Evolutionary conservation across 2,329 filamentous ascomycete genomes (phyloP).

Genomic region (Neophaeococcomyces aloes): DNA sequence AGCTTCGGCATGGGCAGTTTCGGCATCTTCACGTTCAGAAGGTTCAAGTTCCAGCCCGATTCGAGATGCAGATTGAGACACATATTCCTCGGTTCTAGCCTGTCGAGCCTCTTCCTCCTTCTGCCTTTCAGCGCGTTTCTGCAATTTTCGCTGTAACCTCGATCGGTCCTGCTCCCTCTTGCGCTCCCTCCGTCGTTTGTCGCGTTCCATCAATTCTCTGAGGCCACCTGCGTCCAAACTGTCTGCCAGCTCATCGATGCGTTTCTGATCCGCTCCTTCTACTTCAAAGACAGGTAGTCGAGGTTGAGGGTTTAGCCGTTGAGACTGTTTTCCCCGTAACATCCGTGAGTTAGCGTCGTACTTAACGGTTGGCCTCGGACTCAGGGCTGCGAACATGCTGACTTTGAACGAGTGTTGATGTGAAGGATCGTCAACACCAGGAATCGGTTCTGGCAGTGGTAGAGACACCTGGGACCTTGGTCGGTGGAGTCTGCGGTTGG

Average conservation of each 20-base stretch:
- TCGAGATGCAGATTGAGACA: conserved; percentile 3
- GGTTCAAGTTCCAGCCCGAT: conserved; percentile 1
- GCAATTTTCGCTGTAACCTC: conserved; percentile 40
- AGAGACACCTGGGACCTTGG: conserved; percentile 64
- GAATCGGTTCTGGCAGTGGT: conserved; percentile 59
- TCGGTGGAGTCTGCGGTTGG: conserved; percentile 48
- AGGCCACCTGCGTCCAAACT: conserved; percentile 74
- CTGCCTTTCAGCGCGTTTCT: conserved; percentile 42
- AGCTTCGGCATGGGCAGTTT: conserved; percentile 7
- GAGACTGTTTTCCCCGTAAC: conserved; percentile 32
- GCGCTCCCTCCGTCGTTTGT: conserved; percentile 66
- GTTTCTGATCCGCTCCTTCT: conserved; percentile 51
- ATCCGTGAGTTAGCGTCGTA: conserved; percentile 57
- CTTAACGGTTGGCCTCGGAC: conserved; percentile 72
- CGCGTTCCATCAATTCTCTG: conserved; percentile 80
- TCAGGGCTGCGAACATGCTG: conserved; percentile 67
- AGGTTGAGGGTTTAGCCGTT: conserved; percentile 11
- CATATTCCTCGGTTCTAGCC: conserved; percentile 10
- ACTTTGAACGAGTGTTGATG: conserved; percentile 71
- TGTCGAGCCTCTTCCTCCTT: conserved; percentile 36
- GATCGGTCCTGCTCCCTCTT: conserved; percentile 62
- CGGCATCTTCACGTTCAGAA: not conserved
- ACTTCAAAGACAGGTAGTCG: conserved; percentile 46
- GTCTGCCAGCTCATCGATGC: conserved; percentile 63
- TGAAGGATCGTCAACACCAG: conserved; percentile 60